phyloP scores from a whole-genome alignment of 148 eudicot genomes.

The Diospyros lotus region DNA sequence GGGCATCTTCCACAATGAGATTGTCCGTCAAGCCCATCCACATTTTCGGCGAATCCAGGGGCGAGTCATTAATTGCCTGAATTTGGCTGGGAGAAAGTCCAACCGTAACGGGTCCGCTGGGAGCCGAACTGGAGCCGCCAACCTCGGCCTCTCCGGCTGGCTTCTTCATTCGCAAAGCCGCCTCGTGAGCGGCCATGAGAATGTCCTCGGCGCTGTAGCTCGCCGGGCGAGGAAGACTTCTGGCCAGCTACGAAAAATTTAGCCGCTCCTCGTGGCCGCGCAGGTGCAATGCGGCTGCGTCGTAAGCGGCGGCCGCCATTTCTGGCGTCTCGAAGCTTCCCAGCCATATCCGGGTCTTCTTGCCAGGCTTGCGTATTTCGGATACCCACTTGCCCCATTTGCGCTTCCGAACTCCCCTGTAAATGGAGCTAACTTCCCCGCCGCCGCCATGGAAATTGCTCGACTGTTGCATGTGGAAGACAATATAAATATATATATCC shows the following conservation, averaged over 20 bases:
- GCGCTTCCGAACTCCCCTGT: slow-evolving; percentile 57
- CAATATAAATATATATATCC: no score
- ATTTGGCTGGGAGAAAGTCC: slow-evolving; percentile 64
- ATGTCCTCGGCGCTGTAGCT: slow-evolving; percentile 46
- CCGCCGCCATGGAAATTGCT: background rate
- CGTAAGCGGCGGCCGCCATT: slow-evolving; percentile 67
- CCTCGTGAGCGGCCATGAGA: slow-evolving; percentile 62
- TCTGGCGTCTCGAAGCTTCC: slow-evolving; percentile 63
- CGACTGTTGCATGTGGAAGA: background rate
- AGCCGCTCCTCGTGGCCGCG: slow-evolving; percentile 39
- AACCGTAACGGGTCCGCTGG: slow-evolving; percentile 25
- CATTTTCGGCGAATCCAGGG: slow-evolving; percentile 58
- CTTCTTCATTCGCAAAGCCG: slow-evolving; percentile 26
- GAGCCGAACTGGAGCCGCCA: slow-evolving; percentile 5
- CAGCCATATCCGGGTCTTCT: slow-evolving; percentile 53
- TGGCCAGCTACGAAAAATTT: slow-evolving; percentile 51
- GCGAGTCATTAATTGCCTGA: slow-evolving; percentile 67
- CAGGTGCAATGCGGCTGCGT: slow-evolving; percentile 51
- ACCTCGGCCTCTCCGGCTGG: background rate
- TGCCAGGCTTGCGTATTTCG: slow-evolving; percentile 59
- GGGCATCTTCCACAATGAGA: slow-evolving; percentile 17
- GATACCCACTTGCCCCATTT: slow-evolving; percentile 79
- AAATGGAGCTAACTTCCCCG: slow-evolving; percentile 19
- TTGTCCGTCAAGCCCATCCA: slow-evolving; percentile 36
- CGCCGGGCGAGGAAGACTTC: slow-evolving; percentile 34